phyloP scores from a whole-genome alignment of 2,329 filamentous ascomycete genomes.

The Fusarium sp. region DNA sequence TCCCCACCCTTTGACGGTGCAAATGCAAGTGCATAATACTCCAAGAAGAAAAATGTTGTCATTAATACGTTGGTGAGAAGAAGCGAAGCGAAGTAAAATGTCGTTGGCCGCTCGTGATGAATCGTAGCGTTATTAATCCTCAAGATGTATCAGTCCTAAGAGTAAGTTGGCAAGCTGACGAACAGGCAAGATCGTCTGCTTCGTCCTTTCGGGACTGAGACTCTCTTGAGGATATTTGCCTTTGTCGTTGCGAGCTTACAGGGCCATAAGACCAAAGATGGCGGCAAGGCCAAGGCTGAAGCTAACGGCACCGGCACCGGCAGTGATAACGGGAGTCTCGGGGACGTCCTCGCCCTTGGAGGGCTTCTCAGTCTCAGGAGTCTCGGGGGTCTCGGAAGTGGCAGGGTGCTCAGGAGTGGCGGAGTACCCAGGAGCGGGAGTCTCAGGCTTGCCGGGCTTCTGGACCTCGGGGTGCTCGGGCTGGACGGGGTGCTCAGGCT shows the following conservation, averaged over 20 bases:
- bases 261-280: slow-evolving; percentile 47
- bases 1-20: slow-evolving; percentile 14
- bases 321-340: slow-evolving; percentile 44
- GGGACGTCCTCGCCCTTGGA: slow-evolving; percentile 22
- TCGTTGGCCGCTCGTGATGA: slow-evolving; percentile 34
- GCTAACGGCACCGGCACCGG: slow-evolving; percentile 45
- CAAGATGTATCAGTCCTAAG: slow-evolving; percentile 3
- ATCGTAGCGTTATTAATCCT: slow-evolving; percentile 19
- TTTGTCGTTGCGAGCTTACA: slow-evolving; percentile 45
- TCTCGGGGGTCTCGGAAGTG: not conserved
- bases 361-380: slow-evolving; percentile 10
- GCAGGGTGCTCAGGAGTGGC: slow-evolving; percentile 13
- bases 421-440: slow-evolving; percentile 8
- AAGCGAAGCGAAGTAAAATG: slow-evolving; percentile 28
- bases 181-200: slow-evolving; percentile 15
- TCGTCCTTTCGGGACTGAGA: slow-evolving; percentile 3
- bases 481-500: not conserved
- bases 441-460: slow-evolving; percentile 13
- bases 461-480: slow-evolving; percentile 3
- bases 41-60: slow-evolving; percentile 28
- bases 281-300: slow-evolving; percentile 51
- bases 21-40: slow-evolving; percentile 33
- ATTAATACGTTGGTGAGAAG: slow-evolving; percentile 39
- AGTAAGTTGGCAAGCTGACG: not conserved
- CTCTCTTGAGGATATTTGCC: not conserved